Evolutionary conservation across 108 stramenopile species (phyloP), one percentile per base, ranked within the genome.

Genomic region (Nitzschia inconspicua): DNA sequence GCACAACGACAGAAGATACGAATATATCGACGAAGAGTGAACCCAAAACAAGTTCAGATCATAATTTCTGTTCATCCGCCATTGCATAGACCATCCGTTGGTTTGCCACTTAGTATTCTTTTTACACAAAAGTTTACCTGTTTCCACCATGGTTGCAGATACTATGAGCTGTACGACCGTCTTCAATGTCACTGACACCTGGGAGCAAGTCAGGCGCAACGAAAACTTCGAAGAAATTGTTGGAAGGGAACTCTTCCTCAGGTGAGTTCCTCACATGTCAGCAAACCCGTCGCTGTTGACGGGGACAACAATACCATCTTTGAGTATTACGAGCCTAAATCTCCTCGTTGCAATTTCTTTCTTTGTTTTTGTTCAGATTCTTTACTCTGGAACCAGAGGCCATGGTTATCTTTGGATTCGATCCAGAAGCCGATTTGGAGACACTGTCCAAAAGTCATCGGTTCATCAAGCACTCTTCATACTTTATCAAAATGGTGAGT

Each of bases 111-210:
- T n/a, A n/a, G n/a, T n/a, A n/a, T n/a, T n/a, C n/a, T n/a, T n/a
- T n/a, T n/a, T n/a, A n/a, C n/a, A n/a, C n/a, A n/a, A n/a, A n/a
- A n/a, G n/a, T n/a, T n/a, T n/a, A n/a, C n/a, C n/a, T n/a, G n/a
- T n/a, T n/a, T n/a, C n/a, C n/a, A n/a, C n/a, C n/a, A 73, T 73
- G 72, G 65, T 75, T 37, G 56, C 58, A n/a, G 73, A 75, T 50
- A n/a, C n/a, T n/a, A 57, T 75, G 66, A 68, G 48, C 26, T 75
- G 68, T 31, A 31, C 60, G 5, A 75, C 73, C 7, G 60, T 63
- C 26, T 75, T 66, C 53, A 57, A 29, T 35, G 63, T 68, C 56
- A 65, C 65, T 36, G 58, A 76, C 44, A 76, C 63, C 23, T 76
- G 75, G 75, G 68, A 69, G 36, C 28, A 43, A 49, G 24, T 76